Conservation (phyloP, 2,329 filamentous ascomycete genomes). For the Orbilia blumenaviensis region DNA sequence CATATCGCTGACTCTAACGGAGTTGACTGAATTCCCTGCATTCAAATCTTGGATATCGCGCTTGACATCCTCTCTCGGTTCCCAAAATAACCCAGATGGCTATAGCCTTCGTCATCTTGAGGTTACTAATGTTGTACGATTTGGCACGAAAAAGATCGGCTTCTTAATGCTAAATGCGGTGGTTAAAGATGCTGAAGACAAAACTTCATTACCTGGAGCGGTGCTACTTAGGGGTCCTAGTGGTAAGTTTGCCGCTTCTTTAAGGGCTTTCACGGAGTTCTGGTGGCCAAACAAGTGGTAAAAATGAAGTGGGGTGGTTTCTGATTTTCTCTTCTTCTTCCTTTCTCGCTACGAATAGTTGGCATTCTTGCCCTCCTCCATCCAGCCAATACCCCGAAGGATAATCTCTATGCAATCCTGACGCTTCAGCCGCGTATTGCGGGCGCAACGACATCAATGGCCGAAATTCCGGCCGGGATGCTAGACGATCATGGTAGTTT, state of each 20-base stretch:
- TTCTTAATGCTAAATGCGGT: conserved; percentile 68
- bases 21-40: conserved; percentile 39
- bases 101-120: conserved; percentile 26
- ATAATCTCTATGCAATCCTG: conserved; percentile 67
- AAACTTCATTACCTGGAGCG: conserved; percentile 66
- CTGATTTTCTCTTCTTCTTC: conserved; percentile 54
- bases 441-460: conserved; percentile 67
- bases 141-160: conserved; percentile 61
- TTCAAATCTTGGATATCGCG: conserved; percentile 52
- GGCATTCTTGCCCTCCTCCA: conserved; percentile 38
- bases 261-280: conserved; percentile 59
- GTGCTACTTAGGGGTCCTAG: conserved; percentile 70
- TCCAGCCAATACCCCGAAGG: conserved; percentile 26
- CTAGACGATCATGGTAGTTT: conserved; percentile 68
- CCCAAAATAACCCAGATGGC: conserved; percentile 46
- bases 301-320: neutral
- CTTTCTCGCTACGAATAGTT: neutral
- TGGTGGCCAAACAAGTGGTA: too few species aligned
- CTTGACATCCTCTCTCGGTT: conserved; percentile 19
- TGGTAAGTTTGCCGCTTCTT: conserved; percentile 64
- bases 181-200: conserved; percentile 65
- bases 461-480: conserved; percentile 70
- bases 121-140: conserved; percentile 41
- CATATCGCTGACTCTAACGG: neutral
- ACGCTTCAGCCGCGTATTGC: conserved; percentile 70